Evolutionary conservation across 2,329 filamentous ascomycete species (phyloP), one percentile per base, ranked within the genome.

Genomic region (Aspergillus carbonarius): DNA sequence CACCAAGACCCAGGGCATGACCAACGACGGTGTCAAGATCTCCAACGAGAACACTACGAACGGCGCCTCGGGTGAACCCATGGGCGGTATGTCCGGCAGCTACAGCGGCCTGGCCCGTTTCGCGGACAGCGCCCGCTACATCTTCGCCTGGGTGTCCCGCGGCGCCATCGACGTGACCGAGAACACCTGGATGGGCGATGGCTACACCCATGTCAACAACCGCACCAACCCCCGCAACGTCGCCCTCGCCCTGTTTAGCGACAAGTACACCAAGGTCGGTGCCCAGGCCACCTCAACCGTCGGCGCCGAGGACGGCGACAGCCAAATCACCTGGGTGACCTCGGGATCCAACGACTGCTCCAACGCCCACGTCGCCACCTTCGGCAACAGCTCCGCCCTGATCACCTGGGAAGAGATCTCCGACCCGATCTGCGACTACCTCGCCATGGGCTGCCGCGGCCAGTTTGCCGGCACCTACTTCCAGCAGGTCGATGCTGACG

Each of bases 81-180:
- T 86, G 80, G 85, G 85, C 40, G 85, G 85, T 54, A 87, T 85
- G 82, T 78, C 79, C n/a, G 85, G 85, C 30, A 86, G 83, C 2
- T 88, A 86, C 76, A 85, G 82, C 64, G 76, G 74, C 7, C 79
- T 88, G 18, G 81, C 81, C 12, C 80, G 81, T 5, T 85, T 86
- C 72, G 71, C 79, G 46, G 77, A 74, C 58, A 78, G 77, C 18
- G 76, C 78, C 54, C 75, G 77, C 1, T 87, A 87, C 71, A 83
- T 87, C 73, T 85, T 87, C 69, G 77, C 84, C 18, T 88, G 85
- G 85, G 82, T 85, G 15, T 86, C 85, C 0, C 82, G 85, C 17
- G 85, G 85, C 23, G 83, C 84, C 20, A 73, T 81, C 12, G 78
- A 85, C 55, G 74, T 87, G 13, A 79, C 78, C 5, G 72, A 72